A percentile compares a stretch with the other conserved stretches of the same genome.
Conservation (phyloP, 1,284 basidiomycete species). For the Anthracocystis setariae region DNA sequence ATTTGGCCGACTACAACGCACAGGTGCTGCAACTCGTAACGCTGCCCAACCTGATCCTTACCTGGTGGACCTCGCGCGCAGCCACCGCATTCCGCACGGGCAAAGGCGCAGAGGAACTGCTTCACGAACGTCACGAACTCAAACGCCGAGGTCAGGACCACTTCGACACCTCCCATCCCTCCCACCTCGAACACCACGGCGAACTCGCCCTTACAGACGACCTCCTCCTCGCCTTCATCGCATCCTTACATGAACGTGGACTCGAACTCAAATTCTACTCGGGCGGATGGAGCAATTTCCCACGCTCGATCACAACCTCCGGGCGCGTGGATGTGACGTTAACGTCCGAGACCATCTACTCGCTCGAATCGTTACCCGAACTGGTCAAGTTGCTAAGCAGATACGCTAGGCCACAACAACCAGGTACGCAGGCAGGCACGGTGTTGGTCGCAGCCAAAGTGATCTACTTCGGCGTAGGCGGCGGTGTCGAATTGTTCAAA, state of each 20-base stretch:
- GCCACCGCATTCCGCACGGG: slow-evolving; percentile 18
- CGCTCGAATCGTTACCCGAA: slow-evolving; percentile 75
- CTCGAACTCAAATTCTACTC: slow-evolving; percentile 80
- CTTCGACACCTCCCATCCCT: slow-evolving; percentile 36
- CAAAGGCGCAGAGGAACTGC: slow-evolving; percentile 9
- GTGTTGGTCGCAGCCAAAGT: slow-evolving; percentile 88
- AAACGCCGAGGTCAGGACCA: slow-evolving; percentile 40
- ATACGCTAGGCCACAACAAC: slow-evolving; percentile 12
- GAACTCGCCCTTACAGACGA: slow-evolving; percentile 64
- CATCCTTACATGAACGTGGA: slow-evolving; percentile 72
- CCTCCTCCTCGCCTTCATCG: slow-evolving; percentile 76
- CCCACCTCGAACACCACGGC: slow-evolving; percentile 5
- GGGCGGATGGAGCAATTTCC: slow-evolving; percentile 77
- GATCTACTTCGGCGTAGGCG: slow-evolving; percentile 95
- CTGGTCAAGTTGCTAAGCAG: slow-evolving; percentile 72
- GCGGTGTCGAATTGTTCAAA: slow-evolving; percentile 82
- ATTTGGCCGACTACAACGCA: slow-evolving; percentile 91
- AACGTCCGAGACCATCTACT: slow-evolving; percentile 93
- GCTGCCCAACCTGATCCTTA: slow-evolving; percentile 82
- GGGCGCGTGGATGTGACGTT: slow-evolving; percentile 74
- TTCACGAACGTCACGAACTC: slow-evolving; percentile 26
- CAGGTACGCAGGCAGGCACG: slow-evolving; percentile 39
- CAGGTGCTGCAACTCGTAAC: slow-evolving; percentile 80
- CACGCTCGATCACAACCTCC: slow-evolving; percentile 1
- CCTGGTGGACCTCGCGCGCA: slow-evolving; percentile 70